Base-by-base conservation (phyloP, 2,329 filamentous ascomycete species). In the Fusarium continuum region DNA sequence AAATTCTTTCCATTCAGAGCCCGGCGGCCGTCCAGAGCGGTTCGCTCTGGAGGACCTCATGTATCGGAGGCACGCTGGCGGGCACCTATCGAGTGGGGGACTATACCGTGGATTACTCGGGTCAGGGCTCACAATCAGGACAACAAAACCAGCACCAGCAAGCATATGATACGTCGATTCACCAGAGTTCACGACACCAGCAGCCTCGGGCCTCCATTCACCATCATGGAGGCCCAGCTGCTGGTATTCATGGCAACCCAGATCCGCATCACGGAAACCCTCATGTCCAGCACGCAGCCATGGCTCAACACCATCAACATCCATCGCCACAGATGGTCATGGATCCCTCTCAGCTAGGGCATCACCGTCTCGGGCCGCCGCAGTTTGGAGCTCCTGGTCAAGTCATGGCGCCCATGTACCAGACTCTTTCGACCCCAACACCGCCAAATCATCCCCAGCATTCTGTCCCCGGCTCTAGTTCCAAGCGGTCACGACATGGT, bases 31-130 rank as follows among this genome's bases (percentile, higher is more conserved):
- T 88, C 86, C 86, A 88, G 88, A 85, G 88, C 87, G 87, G 81
- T 79, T 84, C 83, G 88, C 87, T 90, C 88, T 90, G 88, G 88
- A 87, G 86, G 86, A 84, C 86, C 86, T 86, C 84, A 90, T 90
- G 87, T 79, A 85, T 85, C 79, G 85, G 82, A 82, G 85, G 80
- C 85, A 89, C 85, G 82, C 86, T 90, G 86, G 87, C 87, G 83
- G 84, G 86, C 83, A 87, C 88, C 79, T 91, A 91, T 82, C 86
- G 87, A 84, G 83, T 86, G 79, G 84, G 83, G 77, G 86, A 88
- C 82, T 90, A 90, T 83, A 85, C 89, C 85, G 87, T 91, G 84
- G 86, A 89, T 77, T 91, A 90, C 81, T 83, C 87, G 79, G 81
- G 86, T 76, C 88, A 89, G 80, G 85, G 83, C 74, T 83, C 83